These are phyloP conservation scores for Lachnum nothofagi DNA, from an alignment of 2,329 filamentous ascomycete species.

Conservation along the genomic window DNA sequence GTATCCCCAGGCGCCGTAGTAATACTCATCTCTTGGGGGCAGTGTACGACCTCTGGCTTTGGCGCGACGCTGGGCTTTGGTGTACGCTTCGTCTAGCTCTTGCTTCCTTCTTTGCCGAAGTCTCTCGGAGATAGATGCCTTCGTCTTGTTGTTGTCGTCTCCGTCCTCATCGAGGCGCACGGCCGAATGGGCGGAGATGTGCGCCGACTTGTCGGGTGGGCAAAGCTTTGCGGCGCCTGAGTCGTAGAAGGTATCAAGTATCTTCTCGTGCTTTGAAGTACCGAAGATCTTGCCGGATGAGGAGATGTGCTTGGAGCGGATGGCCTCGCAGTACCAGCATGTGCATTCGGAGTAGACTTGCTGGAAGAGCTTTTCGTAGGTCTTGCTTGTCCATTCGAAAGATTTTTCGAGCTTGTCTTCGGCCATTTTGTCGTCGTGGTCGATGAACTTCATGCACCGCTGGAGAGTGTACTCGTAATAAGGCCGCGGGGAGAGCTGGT, in stretches of 20 bases:
- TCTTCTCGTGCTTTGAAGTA: conserved; percentile 43
- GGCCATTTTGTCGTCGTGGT: conserved; percentile 81
- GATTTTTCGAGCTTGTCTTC: conserved; percentile 57
- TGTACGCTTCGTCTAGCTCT: conserved; percentile 52
- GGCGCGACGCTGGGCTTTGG: conserved; percentile 47
- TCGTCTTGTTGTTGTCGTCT: conserved; percentile 24
- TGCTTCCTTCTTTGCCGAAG: conserved; percentile 30
- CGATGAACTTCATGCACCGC: conserved; percentile 55
- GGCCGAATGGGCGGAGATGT: conserved; percentile 70
- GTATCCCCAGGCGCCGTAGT: conserved; percentile 41
- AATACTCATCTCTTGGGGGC: conserved; percentile 47
- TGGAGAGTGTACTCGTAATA: conserved; percentile 57
- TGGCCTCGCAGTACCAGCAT: conserved; percentile 78
- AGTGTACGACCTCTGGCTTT: conserved; percentile 45
- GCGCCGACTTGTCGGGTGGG: conserved; percentile 54
- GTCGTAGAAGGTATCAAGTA: conserved; percentile 42
- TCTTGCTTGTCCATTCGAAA: conserved; percentile 69
- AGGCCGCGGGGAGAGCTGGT: conserved; percentile 57
- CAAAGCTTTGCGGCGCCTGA: conserved; percentile 47
- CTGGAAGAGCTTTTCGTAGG: conserved; percentile 59
- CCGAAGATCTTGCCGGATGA: conserved; percentile 42
- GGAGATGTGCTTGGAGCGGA: conserved; percentile 52
- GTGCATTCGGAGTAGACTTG: conserved; percentile 72
- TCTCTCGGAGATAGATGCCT: conserved; percentile 25
- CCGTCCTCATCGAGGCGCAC: conserved; percentile 38